These are phyloP conservation scores for Corrigiola litoralis DNA, from an alignment of 179 eudicot genomes.

Conservation along the genomic window DNA sequence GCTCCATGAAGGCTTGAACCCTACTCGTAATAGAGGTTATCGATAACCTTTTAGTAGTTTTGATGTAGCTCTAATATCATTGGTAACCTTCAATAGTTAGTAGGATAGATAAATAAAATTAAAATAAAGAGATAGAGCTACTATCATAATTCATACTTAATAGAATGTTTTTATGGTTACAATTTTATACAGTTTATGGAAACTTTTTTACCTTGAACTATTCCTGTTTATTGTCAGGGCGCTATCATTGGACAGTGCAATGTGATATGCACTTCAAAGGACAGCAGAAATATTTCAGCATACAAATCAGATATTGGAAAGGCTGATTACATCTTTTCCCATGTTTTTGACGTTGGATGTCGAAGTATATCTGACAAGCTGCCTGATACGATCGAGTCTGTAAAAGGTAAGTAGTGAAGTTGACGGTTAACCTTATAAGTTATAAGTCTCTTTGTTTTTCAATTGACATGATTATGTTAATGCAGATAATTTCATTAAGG, in stretches of 20 bases:
- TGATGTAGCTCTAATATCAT: too few relatives aligned
- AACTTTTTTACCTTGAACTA: background rate
- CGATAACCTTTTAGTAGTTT: too few relatives aligned
- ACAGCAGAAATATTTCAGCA: conserved; percentile 43
- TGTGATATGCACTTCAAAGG: conserved; percentile 55
- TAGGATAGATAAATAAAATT: too few relatives aligned
- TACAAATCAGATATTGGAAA: conserved; percentile 36
- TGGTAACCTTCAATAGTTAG: too few relatives aligned
- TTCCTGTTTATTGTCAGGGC: conserved; percentile 34
- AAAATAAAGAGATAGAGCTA: background rate
- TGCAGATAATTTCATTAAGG: background rate
- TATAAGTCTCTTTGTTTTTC: background rate
- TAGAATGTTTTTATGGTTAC: background rate
- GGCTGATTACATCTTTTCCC: conserved; percentile 59
- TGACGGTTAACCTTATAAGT: background rate
- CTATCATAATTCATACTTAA: background rate
- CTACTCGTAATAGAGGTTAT: too few relatives aligned
- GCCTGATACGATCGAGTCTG: conserved; percentile 27
- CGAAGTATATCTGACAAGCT: conserved; percentile 27
- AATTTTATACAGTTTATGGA: background rate
- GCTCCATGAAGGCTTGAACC: too few relatives aligned
- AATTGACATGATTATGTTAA: background rate
- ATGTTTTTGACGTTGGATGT: conserved; percentile 49
- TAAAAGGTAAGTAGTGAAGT: conserved; percentile 17
- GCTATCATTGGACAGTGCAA: conserved; percentile 57